phyloP scores from a whole-genome alignment of 352 stramenopile species.

The Globisporangium recalcitrans region DNA sequence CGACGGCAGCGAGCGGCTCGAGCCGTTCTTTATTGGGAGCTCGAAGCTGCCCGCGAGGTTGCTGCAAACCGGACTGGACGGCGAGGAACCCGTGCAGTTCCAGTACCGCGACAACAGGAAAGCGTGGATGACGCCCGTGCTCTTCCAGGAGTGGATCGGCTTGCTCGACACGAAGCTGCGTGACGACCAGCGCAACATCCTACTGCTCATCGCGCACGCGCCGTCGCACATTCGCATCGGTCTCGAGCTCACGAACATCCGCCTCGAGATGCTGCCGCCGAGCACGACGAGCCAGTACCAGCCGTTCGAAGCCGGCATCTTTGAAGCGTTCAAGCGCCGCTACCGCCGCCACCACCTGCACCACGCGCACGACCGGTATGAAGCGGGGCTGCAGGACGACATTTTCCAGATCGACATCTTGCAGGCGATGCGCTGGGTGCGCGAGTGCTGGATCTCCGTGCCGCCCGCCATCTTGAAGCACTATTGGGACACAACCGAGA shows the following conservation, averaged over 20 bases:
- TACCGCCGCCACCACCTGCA: conserved; percentile 52
- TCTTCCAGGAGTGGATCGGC: conserved; percentile 54
- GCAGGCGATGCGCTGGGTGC: conserved; percentile 51
- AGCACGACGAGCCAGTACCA: conserved; percentile 25
- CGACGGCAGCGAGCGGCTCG: conserved; percentile 45
- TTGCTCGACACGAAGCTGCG: conserved; percentile 44
- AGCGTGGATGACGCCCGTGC: conserved; percentile 52
- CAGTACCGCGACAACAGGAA: conserved; percentile 51
- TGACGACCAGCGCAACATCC: conserved; percentile 33
- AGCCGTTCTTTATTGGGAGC: conserved; percentile 47
- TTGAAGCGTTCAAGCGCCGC: conserved; percentile 44
- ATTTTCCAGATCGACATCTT: conserved; percentile 42
- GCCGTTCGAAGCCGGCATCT: conserved; percentile 37
- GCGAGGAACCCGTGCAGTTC: conserved; percentile 18
- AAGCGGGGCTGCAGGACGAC: conserved; percentile 35
- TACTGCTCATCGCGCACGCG: conserved; percentile 37
- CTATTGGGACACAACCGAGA: conserved; percentile 33
- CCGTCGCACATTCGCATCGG: conserved; percentile 45
- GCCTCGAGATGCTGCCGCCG: conserved; percentile 41
- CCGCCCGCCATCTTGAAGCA: conserved; percentile 31
- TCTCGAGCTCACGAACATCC: conserved; percentile 49
- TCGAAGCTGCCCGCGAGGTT: conserved; percentile 20
- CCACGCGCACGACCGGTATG: conserved; percentile 46
- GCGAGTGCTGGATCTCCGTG: conserved; percentile 38
- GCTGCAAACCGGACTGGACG: conserved; percentile 3